These are phyloP conservation scores for Silene uniflora DNA, from an alignment of 148 eudicot genomes.

Conservation along the genomic window DNA sequence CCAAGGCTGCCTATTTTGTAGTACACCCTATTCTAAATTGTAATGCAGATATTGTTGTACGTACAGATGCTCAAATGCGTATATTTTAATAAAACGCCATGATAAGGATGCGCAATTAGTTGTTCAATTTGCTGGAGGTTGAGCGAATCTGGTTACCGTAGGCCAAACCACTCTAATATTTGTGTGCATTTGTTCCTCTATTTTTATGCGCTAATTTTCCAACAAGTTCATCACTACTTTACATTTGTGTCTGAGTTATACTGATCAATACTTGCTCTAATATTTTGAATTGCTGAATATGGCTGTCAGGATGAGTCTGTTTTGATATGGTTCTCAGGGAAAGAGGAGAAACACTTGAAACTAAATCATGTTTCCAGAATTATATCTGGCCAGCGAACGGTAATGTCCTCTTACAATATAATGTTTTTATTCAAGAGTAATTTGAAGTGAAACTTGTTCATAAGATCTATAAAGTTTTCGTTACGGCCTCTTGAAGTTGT, in stretches of 20 bases:
- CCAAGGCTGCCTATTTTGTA: no score
- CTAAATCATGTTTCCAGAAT: constrained; percentile 85
- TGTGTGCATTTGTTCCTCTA: background rate
- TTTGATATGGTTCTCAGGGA: constrained; percentile 88
- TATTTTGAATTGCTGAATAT: constrained; percentile 11
- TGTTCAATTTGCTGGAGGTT: no score
- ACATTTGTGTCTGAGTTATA: background rate
- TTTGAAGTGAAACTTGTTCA: background rate
- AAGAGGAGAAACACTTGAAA: constrained; percentile 92
- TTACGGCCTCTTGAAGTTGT: background rate
- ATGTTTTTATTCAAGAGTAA: background rate
- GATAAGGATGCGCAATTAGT: no score
- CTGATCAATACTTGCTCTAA: constrained; percentile 2
- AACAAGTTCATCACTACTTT: background rate
- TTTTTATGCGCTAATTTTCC: background rate
- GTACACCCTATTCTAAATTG: no score
- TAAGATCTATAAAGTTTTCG: background rate
- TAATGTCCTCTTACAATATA: constrained; percentile 35
- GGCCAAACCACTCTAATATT: background rate
- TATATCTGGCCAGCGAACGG: constrained; percentile 97
- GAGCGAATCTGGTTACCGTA: no score
- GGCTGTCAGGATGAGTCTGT: constrained; percentile 80
- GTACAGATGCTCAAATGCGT: no score
- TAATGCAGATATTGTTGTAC: no score
- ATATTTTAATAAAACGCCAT: no score